These are phyloP conservation scores for Trichoderma sp. DNA, from an alignment of 2,329 filamentous ascomycete genomes.

Conservation along the genomic window DNA sequence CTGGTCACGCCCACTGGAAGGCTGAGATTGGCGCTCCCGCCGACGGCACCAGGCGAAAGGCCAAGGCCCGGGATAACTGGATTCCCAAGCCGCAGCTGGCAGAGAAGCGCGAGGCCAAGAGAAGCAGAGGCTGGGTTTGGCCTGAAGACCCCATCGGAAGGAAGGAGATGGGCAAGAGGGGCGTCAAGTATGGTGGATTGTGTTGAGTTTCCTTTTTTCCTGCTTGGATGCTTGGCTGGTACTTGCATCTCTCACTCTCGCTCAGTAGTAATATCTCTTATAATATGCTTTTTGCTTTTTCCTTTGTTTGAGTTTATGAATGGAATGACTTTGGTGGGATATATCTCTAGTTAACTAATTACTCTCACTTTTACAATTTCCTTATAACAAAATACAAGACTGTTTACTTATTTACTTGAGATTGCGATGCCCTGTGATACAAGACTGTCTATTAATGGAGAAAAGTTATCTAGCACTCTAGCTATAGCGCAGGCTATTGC, in stretches of 20 bases:
- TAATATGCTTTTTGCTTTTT: neutral
- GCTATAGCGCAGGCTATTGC: too few relatives aligned
- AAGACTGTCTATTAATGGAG: too few relatives aligned
- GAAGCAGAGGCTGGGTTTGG: conserved; percentile 73
- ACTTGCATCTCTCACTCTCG: neutral
- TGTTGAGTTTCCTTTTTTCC: neutral
- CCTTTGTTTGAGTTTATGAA: conserved; percentile 1
- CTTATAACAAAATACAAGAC: neutral
- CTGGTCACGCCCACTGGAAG: conserved; percentile 65
- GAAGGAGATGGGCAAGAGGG: conserved; percentile 71
- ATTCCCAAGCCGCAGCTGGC: conserved; percentile 73
- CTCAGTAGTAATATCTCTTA: neutral
- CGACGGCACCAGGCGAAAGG: conserved; percentile 72
- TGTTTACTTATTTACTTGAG: neutral
- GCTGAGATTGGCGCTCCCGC: conserved; percentile 75
- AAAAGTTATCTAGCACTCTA: too few relatives aligned
- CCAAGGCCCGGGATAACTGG: conserved; percentile 71
- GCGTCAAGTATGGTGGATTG: conserved; percentile 58
- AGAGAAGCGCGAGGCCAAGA: conserved; percentile 77
- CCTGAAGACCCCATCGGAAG: conserved; percentile 74
- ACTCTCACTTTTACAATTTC: conserved; percentile 5
- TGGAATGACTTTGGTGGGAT: conserved; percentile 5
- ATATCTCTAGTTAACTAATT: conserved; percentile 3
- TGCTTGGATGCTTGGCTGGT: conserved; percentile 5
- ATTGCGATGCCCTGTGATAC: too few relatives aligned